These are phyloP conservation scores for Fraxinus nigra DNA, from an alignment of 305 asterid genomes.

Conservation along the genomic window DNA sequence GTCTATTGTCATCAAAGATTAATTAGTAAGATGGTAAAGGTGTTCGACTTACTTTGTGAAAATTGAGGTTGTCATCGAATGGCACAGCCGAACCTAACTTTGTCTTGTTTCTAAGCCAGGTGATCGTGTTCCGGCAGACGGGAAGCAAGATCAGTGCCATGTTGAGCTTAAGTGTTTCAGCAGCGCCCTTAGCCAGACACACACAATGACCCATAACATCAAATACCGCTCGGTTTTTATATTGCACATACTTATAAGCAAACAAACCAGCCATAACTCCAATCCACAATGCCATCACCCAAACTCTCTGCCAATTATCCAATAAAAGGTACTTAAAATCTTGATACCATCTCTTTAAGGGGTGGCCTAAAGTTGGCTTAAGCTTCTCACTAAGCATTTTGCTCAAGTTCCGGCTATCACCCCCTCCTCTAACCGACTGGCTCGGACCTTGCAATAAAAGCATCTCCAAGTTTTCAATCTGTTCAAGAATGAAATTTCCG, in stretches of 20 bases:
- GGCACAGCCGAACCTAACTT: conserved; percentile 71
- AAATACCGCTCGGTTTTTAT: conserved; percentile 49
- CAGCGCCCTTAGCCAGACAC: conserved; percentile 85
- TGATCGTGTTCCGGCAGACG: conserved; percentile 81
- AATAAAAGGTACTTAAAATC: conserved; percentile 48
- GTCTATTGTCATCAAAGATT: background rate
- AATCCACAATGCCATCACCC: conserved; percentile 79
- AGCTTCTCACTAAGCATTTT: conserved; percentile 69
- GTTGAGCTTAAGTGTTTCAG: conserved; percentile 85
- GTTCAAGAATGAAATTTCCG: conserved; percentile 11
- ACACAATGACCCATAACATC: conserved; percentile 79
- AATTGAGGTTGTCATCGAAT: conserved; percentile 85
- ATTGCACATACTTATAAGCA: conserved; percentile 66
- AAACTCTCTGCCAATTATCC: conserved; percentile 80
- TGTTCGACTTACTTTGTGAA: conserved; percentile 64
- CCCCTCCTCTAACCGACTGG: conserved; percentile 55
- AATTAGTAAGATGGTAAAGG: background rate
- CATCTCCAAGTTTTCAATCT: conserved; percentile 91
- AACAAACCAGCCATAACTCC: conserved; percentile 70
- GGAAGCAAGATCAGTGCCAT: conserved; percentile 82
- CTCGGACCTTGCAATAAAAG: conserved; percentile 78
- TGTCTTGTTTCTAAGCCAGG: conserved; percentile 92
- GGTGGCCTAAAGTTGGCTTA: conserved; percentile 41
- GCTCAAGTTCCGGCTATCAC: conserved; percentile 75
- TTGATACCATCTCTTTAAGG: conserved; percentile 41